A percentile compares a stretch with the other conserved stretches of the same genome.
Conservation (phyloP, 2,329 filamentous ascomycete species). For the Saccharata proteae region DNA sequence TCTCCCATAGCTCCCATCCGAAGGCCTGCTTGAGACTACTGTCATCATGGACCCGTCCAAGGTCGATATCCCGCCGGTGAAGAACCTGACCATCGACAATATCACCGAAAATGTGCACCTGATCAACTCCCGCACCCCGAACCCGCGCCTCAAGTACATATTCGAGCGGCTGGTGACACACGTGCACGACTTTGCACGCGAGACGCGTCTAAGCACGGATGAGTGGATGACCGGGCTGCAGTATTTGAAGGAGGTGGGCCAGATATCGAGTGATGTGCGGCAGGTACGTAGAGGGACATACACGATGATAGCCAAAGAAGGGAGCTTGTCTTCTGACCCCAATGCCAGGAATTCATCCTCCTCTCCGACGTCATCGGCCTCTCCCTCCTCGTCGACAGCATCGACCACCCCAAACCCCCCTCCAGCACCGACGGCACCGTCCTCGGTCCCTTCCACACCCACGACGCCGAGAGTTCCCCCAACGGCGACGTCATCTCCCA, state of each 20-base stretch:
- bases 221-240: slow-evolving; percentile 68
- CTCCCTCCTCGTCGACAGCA: slow-evolving; percentile 67
- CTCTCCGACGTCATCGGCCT: slow-evolving; percentile 70
- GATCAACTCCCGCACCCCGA: slow-evolving; percentile 59
- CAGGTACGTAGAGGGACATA: slow-evolving; percentile 42
- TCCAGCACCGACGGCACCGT: slow-evolving; percentile 65
- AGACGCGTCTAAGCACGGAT: slow-evolving; percentile 60
- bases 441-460: slow-evolving; percentile 72
- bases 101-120: slow-evolving; percentile 64
- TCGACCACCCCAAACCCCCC: slow-evolving; percentile 69
- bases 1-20: background rate
- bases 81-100: slow-evolving; percentile 66
- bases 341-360: slow-evolving; percentile 62
- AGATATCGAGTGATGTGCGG: slow-evolving; percentile 62
- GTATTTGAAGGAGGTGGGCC: slow-evolving; percentile 60
- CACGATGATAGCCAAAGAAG: background rate
- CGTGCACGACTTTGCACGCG: slow-evolving; percentile 70
- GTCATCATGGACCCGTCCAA: slow-evolving; percentile 30
- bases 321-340: background rate
- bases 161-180: slow-evolving; percentile 64
- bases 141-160: slow-evolving; percentile 57
- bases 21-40: too few species aligned
- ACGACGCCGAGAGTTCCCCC: slow-evolving; percentile 50
- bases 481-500: slow-evolving; percentile 53
- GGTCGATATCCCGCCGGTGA: slow-evolving; percentile 41